Evolutionary conservation across 202 grass and related monocot genomes (phyloP).

Genomic region (Cymbopogon flexuosus): DNA sequence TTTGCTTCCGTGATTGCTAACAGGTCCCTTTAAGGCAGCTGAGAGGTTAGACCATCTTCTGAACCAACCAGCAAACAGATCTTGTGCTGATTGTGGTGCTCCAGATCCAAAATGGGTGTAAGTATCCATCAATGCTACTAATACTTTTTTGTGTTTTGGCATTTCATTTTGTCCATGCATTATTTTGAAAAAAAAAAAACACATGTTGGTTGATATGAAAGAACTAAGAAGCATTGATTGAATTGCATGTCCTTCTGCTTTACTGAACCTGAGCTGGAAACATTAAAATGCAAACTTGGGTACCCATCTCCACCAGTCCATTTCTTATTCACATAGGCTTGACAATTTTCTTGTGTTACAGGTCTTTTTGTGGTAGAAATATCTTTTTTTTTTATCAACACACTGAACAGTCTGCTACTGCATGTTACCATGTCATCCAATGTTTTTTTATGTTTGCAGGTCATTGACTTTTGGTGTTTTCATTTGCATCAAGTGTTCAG

Average conservation of each 20-base stretch:
- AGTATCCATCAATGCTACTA: slow-evolving; percentile 33
- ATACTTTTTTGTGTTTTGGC: not conserved
- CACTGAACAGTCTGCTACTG: not conserved
- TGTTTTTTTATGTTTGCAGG: slow-evolving; percentile 26
- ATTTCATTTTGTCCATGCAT: not conserved
- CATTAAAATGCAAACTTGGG: not conserved
- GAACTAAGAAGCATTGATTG: not conserved
- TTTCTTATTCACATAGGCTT: not conserved
- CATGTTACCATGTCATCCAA: slow-evolving; percentile 11
- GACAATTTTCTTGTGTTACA: not conserved
- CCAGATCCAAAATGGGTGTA: slow-evolving; percentile 98
- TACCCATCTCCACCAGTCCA: not conserved
- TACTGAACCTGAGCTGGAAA: not conserved
- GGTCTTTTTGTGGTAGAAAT: not conserved
- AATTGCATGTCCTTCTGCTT: not conserved
- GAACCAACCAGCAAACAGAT: slow-evolving; percentile 62
- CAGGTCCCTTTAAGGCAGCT: slow-evolving; percentile 29
- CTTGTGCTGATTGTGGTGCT: slow-evolving; percentile 73
- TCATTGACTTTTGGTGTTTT: slow-evolving; percentile 82
- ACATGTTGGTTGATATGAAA: not conserved
- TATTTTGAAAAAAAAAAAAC: not conserved
- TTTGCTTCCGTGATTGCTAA: slow-evolving; percentile 6
- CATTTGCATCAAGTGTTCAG: slow-evolving; percentile 98
- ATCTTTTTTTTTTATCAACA: slow-evolving; percentile 5
- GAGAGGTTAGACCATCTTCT: slow-evolving; percentile 64